Evolutionary conservation across 495 filamentous ascomycete genomes (phyloP).

Genomic region (Lasiosphaeris hirsuta): DNA sequence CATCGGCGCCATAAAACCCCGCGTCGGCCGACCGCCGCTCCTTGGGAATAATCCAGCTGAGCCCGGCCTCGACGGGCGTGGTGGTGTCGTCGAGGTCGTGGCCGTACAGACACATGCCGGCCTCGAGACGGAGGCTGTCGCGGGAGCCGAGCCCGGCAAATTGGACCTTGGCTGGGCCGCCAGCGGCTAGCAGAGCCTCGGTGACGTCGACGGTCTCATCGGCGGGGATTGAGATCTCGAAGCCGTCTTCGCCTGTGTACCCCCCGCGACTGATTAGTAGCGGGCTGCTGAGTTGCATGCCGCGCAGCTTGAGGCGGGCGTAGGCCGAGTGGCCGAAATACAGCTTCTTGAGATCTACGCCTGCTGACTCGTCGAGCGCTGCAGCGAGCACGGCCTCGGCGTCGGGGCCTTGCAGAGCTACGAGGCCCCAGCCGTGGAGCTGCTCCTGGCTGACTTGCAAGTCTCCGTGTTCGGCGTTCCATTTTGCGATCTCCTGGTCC

Average conservation of each 20-base stretch:
- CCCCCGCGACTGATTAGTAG: conserved; percentile 82
- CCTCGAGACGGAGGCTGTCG: conserved; percentile 89
- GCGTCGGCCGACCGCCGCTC: conserved; percentile 61
- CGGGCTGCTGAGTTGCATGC: conserved; percentile 42
- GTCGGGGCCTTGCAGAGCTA: conserved; percentile 86
- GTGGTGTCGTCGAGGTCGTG: conserved; percentile 88
- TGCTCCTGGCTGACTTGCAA: conserved; percentile 53
- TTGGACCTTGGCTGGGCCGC: conserved; percentile 59
- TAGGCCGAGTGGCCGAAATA: conserved; percentile 73
- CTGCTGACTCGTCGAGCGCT: conserved; percentile 45
- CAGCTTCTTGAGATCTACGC: conserved; percentile 60
- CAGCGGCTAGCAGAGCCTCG: conserved; percentile 61
- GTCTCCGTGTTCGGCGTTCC: conserved; percentile 53
- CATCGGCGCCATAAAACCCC: conserved; percentile 69
- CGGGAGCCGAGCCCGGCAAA: conserved; percentile 86
- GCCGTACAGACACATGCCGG: conserved; percentile 98
- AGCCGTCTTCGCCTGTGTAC: conserved; percentile 97
- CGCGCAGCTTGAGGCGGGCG: conserved; percentile 44
- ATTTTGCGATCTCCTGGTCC: conserved; percentile 53
- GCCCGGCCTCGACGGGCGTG: conserved; percentile 78
- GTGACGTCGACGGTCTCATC: conserved; percentile 51
- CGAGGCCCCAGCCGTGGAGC: conserved; percentile 66
- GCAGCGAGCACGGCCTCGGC: conserved; percentile 60
- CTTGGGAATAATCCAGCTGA: conserved; percentile 84
- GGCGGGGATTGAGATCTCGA: conserved; percentile 83